These are phyloP conservation scores for Fusarium coffeatum DNA, from an alignment of 2,329 filamentous ascomycete species.

Conservation along the genomic window DNA sequence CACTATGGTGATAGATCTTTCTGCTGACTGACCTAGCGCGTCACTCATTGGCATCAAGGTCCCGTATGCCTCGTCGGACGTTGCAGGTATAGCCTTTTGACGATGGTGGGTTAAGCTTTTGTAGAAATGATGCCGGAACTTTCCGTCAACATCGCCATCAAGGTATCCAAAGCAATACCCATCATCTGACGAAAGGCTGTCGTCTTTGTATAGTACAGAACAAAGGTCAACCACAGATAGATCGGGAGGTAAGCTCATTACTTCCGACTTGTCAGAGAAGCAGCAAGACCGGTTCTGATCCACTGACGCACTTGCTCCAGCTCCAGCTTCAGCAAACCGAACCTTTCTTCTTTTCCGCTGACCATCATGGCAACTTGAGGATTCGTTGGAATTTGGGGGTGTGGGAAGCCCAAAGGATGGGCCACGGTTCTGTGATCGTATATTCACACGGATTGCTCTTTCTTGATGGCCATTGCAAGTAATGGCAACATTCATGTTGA, in stretches of 20 bases:
- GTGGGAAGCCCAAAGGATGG: background rate
- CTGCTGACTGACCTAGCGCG: background rate
- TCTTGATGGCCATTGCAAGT: background rate
- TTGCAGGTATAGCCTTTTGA: background rate
- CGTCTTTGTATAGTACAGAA: background rate
- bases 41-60: background rate
- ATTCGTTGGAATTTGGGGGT: background rate
- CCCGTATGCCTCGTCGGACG: too few species aligned
- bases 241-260: too few species aligned
- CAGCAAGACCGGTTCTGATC: too few species aligned
- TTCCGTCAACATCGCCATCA: background rate
- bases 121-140: background rate
- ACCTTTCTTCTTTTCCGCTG: background rate
- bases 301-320: rapidly evolving
- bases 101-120: too few species aligned
- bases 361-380: too few species aligned
- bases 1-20: background rate
- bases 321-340: background rate
- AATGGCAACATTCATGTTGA: background rate
- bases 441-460: background rate
- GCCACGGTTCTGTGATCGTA: background rate
- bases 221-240: background rate
- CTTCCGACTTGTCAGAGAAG: background rate
- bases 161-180: background rate
- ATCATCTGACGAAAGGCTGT: background rate